Evolutionary conservation across 139 green algal genomes (phyloP).

Genomic region (Bryopsis sp.): DNA sequence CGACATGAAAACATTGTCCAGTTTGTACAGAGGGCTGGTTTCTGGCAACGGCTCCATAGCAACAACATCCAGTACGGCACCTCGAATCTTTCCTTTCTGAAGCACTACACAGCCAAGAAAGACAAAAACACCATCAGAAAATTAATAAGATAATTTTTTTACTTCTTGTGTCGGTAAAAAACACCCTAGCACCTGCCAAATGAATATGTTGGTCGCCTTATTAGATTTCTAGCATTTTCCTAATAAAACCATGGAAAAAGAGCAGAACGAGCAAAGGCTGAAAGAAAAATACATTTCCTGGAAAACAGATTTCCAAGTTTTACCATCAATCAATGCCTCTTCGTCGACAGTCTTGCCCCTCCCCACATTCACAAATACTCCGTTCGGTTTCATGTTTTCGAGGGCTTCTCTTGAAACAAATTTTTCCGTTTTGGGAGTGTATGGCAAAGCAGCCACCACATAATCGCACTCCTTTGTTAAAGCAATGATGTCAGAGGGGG

Average conservation of each 20-base stretch:
- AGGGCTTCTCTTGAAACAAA: slow-evolving; percentile 44
- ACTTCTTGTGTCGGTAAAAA: no score
- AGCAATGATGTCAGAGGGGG: slow-evolving; percentile 37
- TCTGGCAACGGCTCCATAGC: slow-evolving; percentile 58
- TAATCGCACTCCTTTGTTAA: slow-evolving; percentile 62
- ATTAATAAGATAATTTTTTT: no score
- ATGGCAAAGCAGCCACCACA: slow-evolving; percentile 57
- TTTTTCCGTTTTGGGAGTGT: slow-evolving; percentile 49
- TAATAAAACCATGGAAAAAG: no score
- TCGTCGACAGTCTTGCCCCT: slow-evolving; percentile 70
- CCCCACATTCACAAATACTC: slow-evolving; percentile 75
- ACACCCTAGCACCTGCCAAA: no score
- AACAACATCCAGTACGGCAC: slow-evolving; percentile 73
- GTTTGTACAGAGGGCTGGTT: slow-evolving; percentile 51
- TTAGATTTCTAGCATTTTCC: no score
- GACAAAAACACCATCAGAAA: no score
- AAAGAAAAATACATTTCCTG: no score
- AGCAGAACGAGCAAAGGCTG: neutral
- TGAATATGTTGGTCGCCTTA: no score
- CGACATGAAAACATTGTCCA: slow-evolving; percentile 67
- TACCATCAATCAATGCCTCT: slow-evolving; percentile 50
- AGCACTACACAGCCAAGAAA: no score
- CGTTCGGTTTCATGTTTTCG: slow-evolving; percentile 50
- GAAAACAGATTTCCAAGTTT: no score
- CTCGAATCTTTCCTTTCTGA: slow-evolving; percentile 41